A percentile compares a stretch with the other conserved stretches of the same genome.
These are phyloP conservation scores for Neurospora sp. DNA, from an alignment of 495 filamentous ascomycete genomes.

Conservation along the genomic window DNA sequence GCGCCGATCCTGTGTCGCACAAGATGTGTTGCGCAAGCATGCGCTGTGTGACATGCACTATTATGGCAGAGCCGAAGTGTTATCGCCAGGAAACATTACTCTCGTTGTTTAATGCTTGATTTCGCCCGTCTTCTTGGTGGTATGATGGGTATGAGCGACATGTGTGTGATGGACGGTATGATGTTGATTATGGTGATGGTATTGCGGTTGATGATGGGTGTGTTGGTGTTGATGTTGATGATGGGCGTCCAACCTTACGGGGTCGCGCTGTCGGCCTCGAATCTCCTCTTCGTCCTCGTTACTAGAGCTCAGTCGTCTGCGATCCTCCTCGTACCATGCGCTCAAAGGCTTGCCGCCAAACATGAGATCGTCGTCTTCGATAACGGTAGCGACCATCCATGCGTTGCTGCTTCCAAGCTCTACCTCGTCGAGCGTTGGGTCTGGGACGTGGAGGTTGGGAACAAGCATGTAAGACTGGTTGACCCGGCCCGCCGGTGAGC, in stretches of 20 bases:
- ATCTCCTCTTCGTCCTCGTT: constrained; percentile 31
- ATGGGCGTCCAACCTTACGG: constrained; percentile 9
- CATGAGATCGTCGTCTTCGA: constrained; percentile 48
- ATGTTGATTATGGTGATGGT: constrained; percentile 9
- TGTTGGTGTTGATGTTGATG: constrained; percentile 9
- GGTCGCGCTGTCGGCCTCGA: constrained; percentile 32
- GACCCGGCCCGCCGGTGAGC: constrained; percentile 11
- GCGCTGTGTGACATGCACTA: neutral
- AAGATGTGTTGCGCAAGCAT: neutral
- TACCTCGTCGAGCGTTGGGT: constrained; percentile 24
- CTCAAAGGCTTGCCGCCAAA: constrained; percentile 47
- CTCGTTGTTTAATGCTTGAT: constrained; percentile 2
- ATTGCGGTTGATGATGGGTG: constrained; percentile 3
- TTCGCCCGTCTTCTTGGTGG: constrained; percentile 8
- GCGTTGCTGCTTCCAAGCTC: constrained; percentile 23
- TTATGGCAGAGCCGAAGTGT: neutral
- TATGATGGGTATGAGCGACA: constrained; percentile 1
- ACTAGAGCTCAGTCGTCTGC: constrained; percentile 22
- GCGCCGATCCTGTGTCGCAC: neutral
- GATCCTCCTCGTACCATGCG: constrained; percentile 46
- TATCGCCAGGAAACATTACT: neutral
- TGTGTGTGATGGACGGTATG: neutral
- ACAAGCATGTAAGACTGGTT: constrained; percentile 28
- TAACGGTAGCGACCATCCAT: constrained; percentile 43
- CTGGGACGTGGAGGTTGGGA: constrained; percentile 21